phyloP scores from a whole-genome alignment of 2,329 filamentous ascomycete species.

The Diplodia corticola region DNA sequence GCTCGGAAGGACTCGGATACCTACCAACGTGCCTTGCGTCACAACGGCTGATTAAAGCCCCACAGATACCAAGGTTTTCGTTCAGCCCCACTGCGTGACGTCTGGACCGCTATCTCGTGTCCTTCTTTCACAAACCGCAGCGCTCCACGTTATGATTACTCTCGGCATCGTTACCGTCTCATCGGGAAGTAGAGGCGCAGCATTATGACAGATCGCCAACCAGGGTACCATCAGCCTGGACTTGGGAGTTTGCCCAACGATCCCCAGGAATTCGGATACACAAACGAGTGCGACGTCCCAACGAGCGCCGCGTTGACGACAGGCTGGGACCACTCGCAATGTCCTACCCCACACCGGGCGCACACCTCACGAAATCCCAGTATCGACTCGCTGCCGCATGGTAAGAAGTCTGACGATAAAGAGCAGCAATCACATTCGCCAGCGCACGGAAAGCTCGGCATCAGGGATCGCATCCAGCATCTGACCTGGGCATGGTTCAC shows the following conservation, averaged over 20 bases:
- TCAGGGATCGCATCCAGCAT: slow-evolving; percentile 34
- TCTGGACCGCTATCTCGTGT: too few relatives aligned
- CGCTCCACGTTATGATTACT: too few relatives aligned
- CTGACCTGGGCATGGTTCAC: slow-evolving; percentile 54
- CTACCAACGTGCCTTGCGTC: too few relatives aligned
- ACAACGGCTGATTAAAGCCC: too few relatives aligned
- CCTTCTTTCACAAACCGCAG: too few relatives aligned
- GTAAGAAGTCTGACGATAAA: neutral
- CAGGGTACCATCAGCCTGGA: too few relatives aligned
- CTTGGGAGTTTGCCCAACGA: neutral
- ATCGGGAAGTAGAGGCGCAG: too few relatives aligned
- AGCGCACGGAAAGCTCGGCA: neutral
- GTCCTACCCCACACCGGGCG: neutral
- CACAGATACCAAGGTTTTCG: too few relatives aligned
- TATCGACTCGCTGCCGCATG: neutral
- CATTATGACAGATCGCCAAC: too few relatives aligned
- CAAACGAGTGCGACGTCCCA: neutral
- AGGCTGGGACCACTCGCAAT: neutral
- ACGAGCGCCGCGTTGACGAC: neutral
- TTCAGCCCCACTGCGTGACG: too few relatives aligned
- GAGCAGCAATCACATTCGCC: neutral
- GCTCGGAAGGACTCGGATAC: too few relatives aligned
- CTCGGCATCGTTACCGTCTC: too few relatives aligned
- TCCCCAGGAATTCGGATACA: neutral
- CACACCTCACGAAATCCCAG: neutral